phyloP scores from a whole-genome alignment of 179 eudicot genomes.

The Carnegiea gigantea region DNA sequence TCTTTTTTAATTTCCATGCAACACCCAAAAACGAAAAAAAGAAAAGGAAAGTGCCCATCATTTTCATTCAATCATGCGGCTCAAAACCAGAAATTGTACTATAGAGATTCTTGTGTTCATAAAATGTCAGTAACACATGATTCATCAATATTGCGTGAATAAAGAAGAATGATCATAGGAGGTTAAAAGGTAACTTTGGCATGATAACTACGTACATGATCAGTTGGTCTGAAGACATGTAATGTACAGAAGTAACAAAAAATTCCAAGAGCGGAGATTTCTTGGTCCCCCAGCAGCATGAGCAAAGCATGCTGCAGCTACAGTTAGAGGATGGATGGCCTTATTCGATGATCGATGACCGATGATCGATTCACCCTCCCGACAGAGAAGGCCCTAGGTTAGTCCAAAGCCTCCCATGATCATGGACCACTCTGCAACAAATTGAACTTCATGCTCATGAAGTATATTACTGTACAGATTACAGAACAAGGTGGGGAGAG shows the following conservation, averaged over 20 bases:
- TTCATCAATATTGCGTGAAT: too few relatives aligned
- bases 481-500: neutral
- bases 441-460: neutral
- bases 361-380: neutral
- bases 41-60: slow-evolving; percentile 5
- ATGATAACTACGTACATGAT: slow-evolving; percentile 13
- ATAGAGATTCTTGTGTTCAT: neutral
- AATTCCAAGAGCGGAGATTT: slow-evolving; percentile 1
- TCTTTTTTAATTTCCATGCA: too few relatives aligned
- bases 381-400: slow-evolving; percentile 14
- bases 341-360: neutral
- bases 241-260: neutral
- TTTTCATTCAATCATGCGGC: slow-evolving; percentile 24
- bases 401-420: slow-evolving; percentile 23
- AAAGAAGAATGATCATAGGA: slow-evolving; percentile 1
- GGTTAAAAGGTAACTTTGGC: slow-evolving; percentile 5
- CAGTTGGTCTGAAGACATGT: neutral
- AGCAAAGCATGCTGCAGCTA: slow-evolving; percentile 15
- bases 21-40: too few relatives aligned
- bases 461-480: too few relatives aligned
- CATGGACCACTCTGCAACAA: slow-evolving; percentile 21
- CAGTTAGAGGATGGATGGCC: neutral
- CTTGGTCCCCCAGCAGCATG: slow-evolving; percentile 5
- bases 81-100: slow-evolving; percentile 9
- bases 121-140: slow-evolving; percentile 23